These are phyloP conservation scores for Hygrocybe coccinea DNA, from an alignment of 768 basidiomycete genomes.

Conservation along the genomic window DNA sequence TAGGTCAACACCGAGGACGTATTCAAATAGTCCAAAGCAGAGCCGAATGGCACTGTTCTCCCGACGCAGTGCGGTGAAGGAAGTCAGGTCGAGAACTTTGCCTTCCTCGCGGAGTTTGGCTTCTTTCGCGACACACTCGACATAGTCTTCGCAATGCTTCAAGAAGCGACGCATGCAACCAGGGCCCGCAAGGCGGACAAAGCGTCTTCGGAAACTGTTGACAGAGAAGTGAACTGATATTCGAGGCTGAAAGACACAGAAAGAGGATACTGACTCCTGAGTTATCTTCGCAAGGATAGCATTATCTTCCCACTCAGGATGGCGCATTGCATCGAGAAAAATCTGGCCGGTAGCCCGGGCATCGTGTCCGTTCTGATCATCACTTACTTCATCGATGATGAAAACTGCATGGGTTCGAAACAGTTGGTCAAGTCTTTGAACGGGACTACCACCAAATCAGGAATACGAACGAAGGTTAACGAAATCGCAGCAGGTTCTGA, in stretches of 20 bases:
- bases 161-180: constrained; percentile 47
- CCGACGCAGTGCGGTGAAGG: constrained; percentile 55
- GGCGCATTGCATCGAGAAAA: constrained; percentile 49
- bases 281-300: constrained; percentile 57
- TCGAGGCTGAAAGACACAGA: neutral
- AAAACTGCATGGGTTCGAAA: constrained; percentile 39
- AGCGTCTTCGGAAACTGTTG: constrained; percentile 50
- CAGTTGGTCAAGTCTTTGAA: neutral
- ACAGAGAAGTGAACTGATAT: constrained; percentile 6
- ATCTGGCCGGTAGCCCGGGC: constrained; percentile 50
- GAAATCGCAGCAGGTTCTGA: constrained; percentile 60
- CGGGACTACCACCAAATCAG: too few relatives aligned
- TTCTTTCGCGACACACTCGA: constrained; percentile 53
- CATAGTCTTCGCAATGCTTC: constrained; percentile 50
- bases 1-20: constrained; percentile 56
- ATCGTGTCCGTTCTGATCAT: constrained; percentile 55
- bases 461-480: constrained; percentile 29
- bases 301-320: constrained; percentile 49
- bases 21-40: constrained; percentile 61
- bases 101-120: constrained; percentile 56
- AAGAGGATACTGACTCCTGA: constrained; percentile 45
- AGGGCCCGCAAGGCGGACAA: constrained; percentile 43
- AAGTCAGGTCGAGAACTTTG: constrained; percentile 48
- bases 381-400: constrained; percentile 64
- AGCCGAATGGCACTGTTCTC: constrained; percentile 65